Evolutionary conservation across 2,329 filamentous ascomycete genomes (phyloP).

Genomic region (Penicillium sp.): DNA sequence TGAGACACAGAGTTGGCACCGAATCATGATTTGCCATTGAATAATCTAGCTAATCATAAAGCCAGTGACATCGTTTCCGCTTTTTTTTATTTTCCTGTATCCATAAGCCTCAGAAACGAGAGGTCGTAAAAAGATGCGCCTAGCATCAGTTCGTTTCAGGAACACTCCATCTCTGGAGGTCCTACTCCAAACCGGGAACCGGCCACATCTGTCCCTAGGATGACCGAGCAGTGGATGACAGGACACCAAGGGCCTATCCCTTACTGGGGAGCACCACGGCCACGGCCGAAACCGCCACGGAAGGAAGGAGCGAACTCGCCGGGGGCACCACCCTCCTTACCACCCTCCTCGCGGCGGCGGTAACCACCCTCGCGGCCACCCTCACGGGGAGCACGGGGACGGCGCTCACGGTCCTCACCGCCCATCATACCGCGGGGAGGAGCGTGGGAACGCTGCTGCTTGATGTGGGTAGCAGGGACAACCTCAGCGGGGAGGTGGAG

Average conservation of each 20-base stretch:
- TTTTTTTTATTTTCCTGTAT: conserved; percentile 28
- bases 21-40: conserved; percentile 35
- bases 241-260: conserved; percentile 32
- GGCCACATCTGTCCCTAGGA: conserved; percentile 30
- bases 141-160: conserved; percentile 26
- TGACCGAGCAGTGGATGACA: conserved; percentile 32
- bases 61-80: conserved; percentile 26
- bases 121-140: conserved; percentile 20
- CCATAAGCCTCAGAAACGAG: conserved; percentile 19
- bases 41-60: conserved; percentile 29
- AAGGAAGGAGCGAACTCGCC: conserved; percentile 91
- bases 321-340: conserved; percentile 89
- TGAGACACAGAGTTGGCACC: conserved; percentile 4
- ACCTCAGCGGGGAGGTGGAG: conserved; percentile 99
- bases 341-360: conserved; percentile 77
- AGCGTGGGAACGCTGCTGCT: conserved; percentile 98
- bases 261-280: conserved; percentile 65
- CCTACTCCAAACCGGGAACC: conserved; percentile 31
- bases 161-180: conserved; percentile 12
- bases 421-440: conserved; percentile 98
- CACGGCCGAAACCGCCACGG: conserved; percentile 88
- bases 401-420: conserved; percentile 76
- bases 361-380: conserved; percentile 77
- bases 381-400: conserved; percentile 76
- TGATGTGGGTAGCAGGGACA: conserved; percentile 99